Conservation (phyloP, 331 rosid genomes). For the Stylosanthes scabra region DNA sequence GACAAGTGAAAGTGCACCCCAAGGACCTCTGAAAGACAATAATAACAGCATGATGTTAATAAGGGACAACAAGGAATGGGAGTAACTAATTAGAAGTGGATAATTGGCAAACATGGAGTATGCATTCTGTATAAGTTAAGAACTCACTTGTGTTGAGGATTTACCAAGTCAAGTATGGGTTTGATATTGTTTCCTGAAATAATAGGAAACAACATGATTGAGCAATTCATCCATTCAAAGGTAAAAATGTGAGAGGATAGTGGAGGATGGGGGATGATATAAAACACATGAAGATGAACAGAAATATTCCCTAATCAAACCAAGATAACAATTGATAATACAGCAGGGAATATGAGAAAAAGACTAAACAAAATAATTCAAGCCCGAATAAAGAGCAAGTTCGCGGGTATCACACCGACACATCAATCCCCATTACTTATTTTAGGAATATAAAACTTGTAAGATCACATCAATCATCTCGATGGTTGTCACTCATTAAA, state of each 20-base stretch:
- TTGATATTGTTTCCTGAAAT: conserved; percentile 67
- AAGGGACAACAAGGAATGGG: not conserved
- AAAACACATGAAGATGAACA: conserved; percentile 21
- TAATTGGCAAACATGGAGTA: conserved; percentile 20
- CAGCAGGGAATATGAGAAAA: conserved; percentile 4
- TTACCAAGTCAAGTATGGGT: conserved; percentile 74
- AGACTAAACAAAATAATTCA: not conserved
- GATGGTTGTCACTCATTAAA: not conserved
- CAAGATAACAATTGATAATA: not conserved
- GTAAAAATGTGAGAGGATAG: conserved; percentile 17
- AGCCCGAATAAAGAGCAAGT: not conserved
- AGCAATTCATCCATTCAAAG: conserved; percentile 19
- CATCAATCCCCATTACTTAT: not conserved
- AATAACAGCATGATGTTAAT: conserved; percentile 17
- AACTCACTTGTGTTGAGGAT: conserved; percentile 94
- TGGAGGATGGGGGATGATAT: no score
- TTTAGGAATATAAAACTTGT: conserved; percentile 15
- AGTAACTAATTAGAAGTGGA: not conserved
- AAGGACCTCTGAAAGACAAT: conserved; percentile 83
- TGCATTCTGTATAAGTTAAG: conserved; percentile 23
- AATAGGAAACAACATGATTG: conserved; percentile 30
- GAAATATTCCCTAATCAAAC: conserved; percentile 12
- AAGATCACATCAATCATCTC: conserved; percentile 10
- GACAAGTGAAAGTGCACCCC: conserved; percentile 96
- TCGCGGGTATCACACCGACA: no score